Evolutionary conservation across 441 rosid genomes (phyloP), one percentile per base, ranked within the genome.

Genomic region (Biscutella laevigata): DNA sequence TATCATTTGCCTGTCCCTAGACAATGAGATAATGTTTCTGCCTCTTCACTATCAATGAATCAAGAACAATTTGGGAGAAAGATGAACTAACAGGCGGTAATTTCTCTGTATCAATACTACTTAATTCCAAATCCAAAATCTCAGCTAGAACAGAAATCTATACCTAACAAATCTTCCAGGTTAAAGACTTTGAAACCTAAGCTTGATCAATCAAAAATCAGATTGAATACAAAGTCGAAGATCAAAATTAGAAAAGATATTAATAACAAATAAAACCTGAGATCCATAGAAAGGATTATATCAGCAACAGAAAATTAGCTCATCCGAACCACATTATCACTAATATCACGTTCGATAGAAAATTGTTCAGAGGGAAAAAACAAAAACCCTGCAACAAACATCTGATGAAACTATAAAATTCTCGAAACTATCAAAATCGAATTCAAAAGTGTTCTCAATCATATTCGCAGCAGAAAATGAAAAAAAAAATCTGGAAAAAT

Each of bases 231-330:
- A 56, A 41, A 49, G 4, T 17, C 2, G 1, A 41, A 51, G 32
- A 57, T 41, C 17, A 5, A 17, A 35, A 27, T 29, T 34, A 0
- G 6, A 7, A 14, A 45, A 36, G 30, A 1, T 0, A 13, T 33
- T 14, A 15, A 3, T 1, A 24, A 26, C 3, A 15, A 25, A n/a
- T 11, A 29, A 61, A 60, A 29, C 24, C 6, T 9, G 34, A 68
- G 68, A 68, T 61, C 67, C 40, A 53, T 42, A 42, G 32, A n/a
- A 47, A n/a, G 24, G 7, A 4, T 47, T n/a, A n/a, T 6, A 36
- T 40, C 43, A 58, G 2, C n/a, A 58, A 42, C 19, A 43, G 13
- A 9, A 53, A 24, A 49, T 30, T 4, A 50, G 7, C 64, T 50
- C 33, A 61, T 40, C 30, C 61, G n/a, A 43, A 40, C 30, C 26